Evolutionary conservation across 2,329 filamentous ascomycete genomes (phyloP).

Genomic region (Alternaria solani): DNA sequence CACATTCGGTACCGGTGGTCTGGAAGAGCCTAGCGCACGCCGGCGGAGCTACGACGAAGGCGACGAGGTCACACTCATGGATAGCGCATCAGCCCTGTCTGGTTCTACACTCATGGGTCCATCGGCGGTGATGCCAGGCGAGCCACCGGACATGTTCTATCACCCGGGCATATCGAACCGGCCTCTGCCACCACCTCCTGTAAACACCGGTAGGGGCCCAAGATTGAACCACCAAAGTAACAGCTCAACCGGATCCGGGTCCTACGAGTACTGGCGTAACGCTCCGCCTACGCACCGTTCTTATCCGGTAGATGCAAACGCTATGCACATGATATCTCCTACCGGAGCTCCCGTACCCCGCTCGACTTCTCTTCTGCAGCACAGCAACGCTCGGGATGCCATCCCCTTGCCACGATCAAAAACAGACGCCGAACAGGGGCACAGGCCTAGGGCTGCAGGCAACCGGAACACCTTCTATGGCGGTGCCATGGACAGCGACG

Average conservation of each 20-base stretch:
- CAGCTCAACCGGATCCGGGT: slow-evolving; percentile 40
- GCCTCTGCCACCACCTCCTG: slow-evolving; percentile 70
- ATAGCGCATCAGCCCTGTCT: slow-evolving; percentile 38
- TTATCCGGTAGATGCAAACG: slow-evolving; percentile 43
- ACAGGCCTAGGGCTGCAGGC: slow-evolving; percentile 51
- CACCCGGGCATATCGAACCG: slow-evolving; percentile 77
- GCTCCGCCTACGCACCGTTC: slow-evolving; percentile 41
- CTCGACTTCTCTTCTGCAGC: slow-evolving; percentile 74
- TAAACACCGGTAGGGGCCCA: slow-evolving; percentile 59
- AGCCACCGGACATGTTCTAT: slow-evolving; percentile 91
- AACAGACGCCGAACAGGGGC: slow-evolving; percentile 81
- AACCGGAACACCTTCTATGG: slow-evolving; percentile 49
- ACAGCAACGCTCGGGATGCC: slow-evolving; percentile 80
- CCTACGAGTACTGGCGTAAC: slow-evolving; percentile 58
- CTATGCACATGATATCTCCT: slow-evolving; percentile 44
- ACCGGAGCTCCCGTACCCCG: slow-evolving; percentile 45
- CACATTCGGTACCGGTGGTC: slow-evolving; percentile 86
- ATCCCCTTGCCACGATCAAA: slow-evolving; percentile 88
- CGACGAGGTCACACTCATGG: slow-evolving; percentile 70
- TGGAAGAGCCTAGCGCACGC: slow-evolving; percentile 75
- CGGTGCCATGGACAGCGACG: slow-evolving; percentile 52
- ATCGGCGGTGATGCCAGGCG: slow-evolving; percentile 54
- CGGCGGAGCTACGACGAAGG: slow-evolving; percentile 92
- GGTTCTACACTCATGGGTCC: slow-evolving; percentile 35
- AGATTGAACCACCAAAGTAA: slow-evolving; percentile 53